Evolutionary conservation across 306 rosid species (phyloP), one percentile per base, ranked within the genome.

Genomic region (Inga leiocalycina): DNA sequence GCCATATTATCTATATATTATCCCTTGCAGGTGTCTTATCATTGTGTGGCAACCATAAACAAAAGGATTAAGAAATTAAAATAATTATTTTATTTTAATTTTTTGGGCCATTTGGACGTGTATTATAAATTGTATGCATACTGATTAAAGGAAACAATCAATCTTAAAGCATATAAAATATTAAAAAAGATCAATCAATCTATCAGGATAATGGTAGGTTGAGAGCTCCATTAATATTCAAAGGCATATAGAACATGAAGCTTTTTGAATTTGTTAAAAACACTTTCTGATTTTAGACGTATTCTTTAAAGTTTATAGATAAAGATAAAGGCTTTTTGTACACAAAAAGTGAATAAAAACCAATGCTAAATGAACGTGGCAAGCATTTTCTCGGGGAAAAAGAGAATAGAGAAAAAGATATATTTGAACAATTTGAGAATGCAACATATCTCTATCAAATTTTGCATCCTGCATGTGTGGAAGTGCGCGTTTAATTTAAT

Each of bases 261-360:
- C 56, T 45, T 71, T 71, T 71, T 71, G 54, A 44, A 71, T 71
- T 71, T 71, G 56, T 71, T 71, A 11, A 71, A 70, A 70, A 11
- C 32, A 41, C 74, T 70, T 70, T 70, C 15, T 41, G 49, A 39
- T n/a, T 41, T 41, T 10, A 20, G 24, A 32, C 22, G 34, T 65
- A 2, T 32, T 32, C n/a, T 32, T 46, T 45, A 44, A 22, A 44
- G 8, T 71, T 71, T 71, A 22, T 43, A 27, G 20, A 71, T 22
- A 45, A 43, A 46, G 39, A 32, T 12, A 44, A 72, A 24, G 14
- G 76, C 76, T 13, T 22, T 45, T 8, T 45, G 32, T 6, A 45
- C 19, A 24, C 14, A 72, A 72, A 72, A 72, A 72, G 76, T 72
- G 32, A 9, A 71, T n/a, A 12, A 4, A 14, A 48, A 71, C 30